Evolutionary conservation across 2,329 filamentous ascomycete species (phyloP).

Genomic region (Cordyceps fumosorosea): DNA sequence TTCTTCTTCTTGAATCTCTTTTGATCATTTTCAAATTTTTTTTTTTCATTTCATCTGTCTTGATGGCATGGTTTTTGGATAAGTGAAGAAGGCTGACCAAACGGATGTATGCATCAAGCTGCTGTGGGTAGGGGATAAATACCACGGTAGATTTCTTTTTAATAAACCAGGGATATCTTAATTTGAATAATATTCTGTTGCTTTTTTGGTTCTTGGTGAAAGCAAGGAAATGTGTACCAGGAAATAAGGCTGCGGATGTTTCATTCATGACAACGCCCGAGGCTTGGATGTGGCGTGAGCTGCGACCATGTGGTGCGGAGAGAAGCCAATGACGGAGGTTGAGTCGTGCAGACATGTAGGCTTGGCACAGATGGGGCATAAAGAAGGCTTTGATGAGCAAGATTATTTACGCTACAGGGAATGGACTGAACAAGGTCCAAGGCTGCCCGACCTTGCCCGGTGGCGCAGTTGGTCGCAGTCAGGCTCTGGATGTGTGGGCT

Average conservation of each 20-base stretch:
- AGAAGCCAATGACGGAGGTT: background rate
- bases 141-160: too few species aligned
- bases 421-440: background rate
- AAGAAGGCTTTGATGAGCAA: too few species aligned
- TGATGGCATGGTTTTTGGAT: background rate
- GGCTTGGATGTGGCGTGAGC: background rate
- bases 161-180: too few species aligned
- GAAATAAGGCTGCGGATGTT: background rate
- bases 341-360: background rate
- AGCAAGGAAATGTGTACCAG: background rate
- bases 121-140: too few species aligned
- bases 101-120: background rate
- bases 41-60: background rate
- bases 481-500: background rate
- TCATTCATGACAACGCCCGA: background rate
- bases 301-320: background rate
- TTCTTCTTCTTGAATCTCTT: background rate
- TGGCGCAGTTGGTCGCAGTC: background rate
- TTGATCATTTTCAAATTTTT: background rate
- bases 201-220: too few species aligned
- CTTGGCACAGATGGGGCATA: too few species aligned
- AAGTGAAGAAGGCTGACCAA: background rate
- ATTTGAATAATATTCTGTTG: too few species aligned
- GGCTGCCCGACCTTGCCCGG: background rate
- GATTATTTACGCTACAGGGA: too few species aligned